phyloP scores from a whole-genome alignment of 2,329 filamentous ascomycete genomes.

The Calonectria henricotiae region DNA sequence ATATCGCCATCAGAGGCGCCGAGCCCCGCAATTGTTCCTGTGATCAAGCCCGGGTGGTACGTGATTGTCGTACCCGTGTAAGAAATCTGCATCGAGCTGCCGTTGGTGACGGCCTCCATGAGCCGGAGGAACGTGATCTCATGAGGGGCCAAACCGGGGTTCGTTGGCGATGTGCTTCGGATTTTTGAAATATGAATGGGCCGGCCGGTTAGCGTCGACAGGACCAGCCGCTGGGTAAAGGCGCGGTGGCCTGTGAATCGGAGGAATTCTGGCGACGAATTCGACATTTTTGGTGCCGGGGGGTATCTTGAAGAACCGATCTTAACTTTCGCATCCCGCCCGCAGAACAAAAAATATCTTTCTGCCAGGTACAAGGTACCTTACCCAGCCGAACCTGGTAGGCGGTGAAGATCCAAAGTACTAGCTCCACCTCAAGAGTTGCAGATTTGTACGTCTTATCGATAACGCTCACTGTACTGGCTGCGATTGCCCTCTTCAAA shows the following conservation, averaged over 20 bases:
- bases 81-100: constrained; percentile 93
- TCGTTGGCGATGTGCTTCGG: constrained; percentile 86
- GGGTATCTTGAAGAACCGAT: constrained; percentile 46
- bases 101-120: constrained; percentile 95
- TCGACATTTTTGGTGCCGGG: constrained; percentile 60
- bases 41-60: constrained; percentile 93
- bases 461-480: constrained; percentile 49
- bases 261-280: constrained; percentile 70
- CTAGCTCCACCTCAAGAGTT: constrained; percentile 28
- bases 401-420: constrained; percentile 51
- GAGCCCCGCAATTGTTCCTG: constrained; percentile 83
- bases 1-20: constrained; percentile 82
- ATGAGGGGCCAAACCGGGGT: constrained; percentile 90
- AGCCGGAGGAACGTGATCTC: constrained; percentile 97
- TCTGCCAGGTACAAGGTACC: constrained; percentile 55
- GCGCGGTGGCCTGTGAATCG: constrained; percentile 89
- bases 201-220: constrained; percentile 92
- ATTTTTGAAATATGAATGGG: constrained; percentile 95
- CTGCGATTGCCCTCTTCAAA: constrained; percentile 38
- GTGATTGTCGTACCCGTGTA: constrained; percentile 95
- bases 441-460: constrained; percentile 52
- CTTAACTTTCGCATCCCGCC: constrained; percentile 41
- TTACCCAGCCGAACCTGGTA: constrained; percentile 40
- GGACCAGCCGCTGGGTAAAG: constrained; percentile 86
- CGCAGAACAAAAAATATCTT: constrained; percentile 58